Conservation (phyloP, 2,329 filamentous ascomycete genomes). For the Colletotrichum liaoningense region DNA sequence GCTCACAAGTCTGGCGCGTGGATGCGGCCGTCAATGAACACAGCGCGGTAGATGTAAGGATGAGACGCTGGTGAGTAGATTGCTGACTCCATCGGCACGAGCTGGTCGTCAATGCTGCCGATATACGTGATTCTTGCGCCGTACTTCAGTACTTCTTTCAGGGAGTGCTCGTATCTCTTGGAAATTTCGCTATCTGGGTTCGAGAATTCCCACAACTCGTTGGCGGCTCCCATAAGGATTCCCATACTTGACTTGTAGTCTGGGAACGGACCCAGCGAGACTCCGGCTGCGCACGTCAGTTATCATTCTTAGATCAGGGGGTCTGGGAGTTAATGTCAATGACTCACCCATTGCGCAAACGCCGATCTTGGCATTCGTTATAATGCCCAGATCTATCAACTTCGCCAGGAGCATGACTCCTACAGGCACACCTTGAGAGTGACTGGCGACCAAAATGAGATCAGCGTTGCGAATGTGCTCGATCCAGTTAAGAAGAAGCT, state of each 20-base stretch:
- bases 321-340: neutral
- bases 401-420: slow-evolving; percentile 93
- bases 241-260: slow-evolving; percentile 91
- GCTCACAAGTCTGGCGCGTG: slow-evolving; percentile 89
- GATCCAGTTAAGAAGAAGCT: slow-evolving; percentile 93
- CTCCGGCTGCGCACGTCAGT: slow-evolving; percentile 71
- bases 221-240: slow-evolving; percentile 89
- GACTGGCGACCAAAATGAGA: slow-evolving; percentile 90
- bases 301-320: neutral
- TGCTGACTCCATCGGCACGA: slow-evolving; percentile 92
- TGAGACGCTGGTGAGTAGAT: slow-evolving; percentile 88
- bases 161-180: slow-evolving; percentile 80
- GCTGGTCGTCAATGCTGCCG: slow-evolving; percentile 95
- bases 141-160: slow-evolving; percentile 80
- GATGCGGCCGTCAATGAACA: slow-evolving; percentile 92
- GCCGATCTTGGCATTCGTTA: slow-evolving; percentile 81
- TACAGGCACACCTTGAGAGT: slow-evolving; percentile 96
- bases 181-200: slow-evolving; percentile 85
- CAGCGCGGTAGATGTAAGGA: slow-evolving; percentile 94
- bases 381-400: slow-evolving; percentile 88
- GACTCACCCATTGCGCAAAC: slow-evolving; percentile 80
- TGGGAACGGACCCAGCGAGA: slow-evolving; percentile 91
- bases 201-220: slow-evolving; percentile 94
- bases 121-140: slow-evolving; percentile 88
- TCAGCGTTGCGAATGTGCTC: slow-evolving; percentile 89